These are phyloP conservation scores for Metschnikowia peoriensis DNA, from an alignment of 805 yeast genomes.

Conservation along the genomic window DNA sequence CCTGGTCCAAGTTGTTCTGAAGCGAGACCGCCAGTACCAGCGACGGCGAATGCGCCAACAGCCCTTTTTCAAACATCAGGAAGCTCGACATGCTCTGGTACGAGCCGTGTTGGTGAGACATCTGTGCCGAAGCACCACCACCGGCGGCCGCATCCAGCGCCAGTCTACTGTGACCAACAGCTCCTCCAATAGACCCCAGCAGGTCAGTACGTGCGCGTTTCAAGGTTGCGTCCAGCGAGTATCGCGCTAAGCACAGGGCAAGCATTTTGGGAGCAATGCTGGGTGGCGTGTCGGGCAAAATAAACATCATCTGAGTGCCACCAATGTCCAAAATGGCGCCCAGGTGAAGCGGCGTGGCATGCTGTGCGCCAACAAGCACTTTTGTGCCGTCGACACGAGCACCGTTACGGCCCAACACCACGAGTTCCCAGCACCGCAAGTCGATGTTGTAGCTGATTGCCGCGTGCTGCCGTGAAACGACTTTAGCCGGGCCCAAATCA, in stretches of 20 bases:
- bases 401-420: conserved; percentile 87
- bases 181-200: too few species aligned
- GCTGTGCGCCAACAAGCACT: conserved; percentile 46
- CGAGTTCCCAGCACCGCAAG: conserved; percentile 80
- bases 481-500: conserved; percentile 95
- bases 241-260: conserved; percentile 34
- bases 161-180: background rate
- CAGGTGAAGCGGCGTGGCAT: conserved; percentile 61
- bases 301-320: conserved; percentile 98
- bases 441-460: conserved; percentile 72
- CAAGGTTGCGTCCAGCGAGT: conserved; percentile 18
- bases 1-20: conserved; percentile 51
- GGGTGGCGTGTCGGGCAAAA: conserved; percentile 87
- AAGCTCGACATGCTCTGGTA: conserved; percentile 34
- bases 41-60: conserved; percentile 37
- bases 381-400: conserved; percentile 80
- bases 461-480: conserved; percentile 93
- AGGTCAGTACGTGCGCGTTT: background rate
- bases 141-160: background rate
- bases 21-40: conserved; percentile 41
- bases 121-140: too few species aligned
- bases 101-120: too few species aligned
- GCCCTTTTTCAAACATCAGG: conserved; percentile 52
- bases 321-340: conserved; percentile 95
- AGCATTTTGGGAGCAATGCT: conserved; percentile 52